These are phyloP conservation scores for Halophytophthora batemanensis DNA, from an alignment of 352 stramenopile genomes.

Conservation along the genomic window DNA sequence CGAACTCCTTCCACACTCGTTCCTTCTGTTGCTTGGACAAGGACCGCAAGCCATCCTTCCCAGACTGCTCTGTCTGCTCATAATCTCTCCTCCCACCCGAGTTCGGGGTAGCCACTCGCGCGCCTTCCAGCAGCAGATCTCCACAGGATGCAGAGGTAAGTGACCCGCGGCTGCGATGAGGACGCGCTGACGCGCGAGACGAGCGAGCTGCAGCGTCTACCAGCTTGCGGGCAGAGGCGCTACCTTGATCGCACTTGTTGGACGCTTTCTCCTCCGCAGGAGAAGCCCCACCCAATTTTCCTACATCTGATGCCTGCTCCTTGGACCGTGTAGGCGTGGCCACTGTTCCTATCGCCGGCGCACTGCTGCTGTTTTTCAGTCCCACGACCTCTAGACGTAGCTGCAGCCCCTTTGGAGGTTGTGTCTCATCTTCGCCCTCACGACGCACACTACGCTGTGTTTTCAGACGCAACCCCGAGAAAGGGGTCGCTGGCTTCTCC, in stretches of 20 bases:
- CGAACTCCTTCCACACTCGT: slow-evolving; percentile 46
- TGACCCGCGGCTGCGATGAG: background rate
- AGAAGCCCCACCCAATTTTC: too few relatives aligned
- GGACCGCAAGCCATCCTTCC: slow-evolving; percentile 10
- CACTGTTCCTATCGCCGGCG: background rate
- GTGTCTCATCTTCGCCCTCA: background rate
- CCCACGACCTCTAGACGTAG: slow-evolving; percentile 14
- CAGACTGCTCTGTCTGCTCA: background rate
- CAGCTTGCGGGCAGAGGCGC: background rate
- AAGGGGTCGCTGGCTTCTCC: background rate
- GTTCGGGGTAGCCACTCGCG: slow-evolving; percentile 4
- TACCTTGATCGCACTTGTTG: background rate
- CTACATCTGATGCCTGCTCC: too few relatives aligned
- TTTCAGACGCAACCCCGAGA: slow-evolving; percentile 17
- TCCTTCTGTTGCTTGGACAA: slow-evolving; percentile 38
- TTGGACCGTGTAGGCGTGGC: too few relatives aligned
- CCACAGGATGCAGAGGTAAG: background rate
- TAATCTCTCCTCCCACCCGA: background rate
- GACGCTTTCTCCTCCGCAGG: too few relatives aligned
- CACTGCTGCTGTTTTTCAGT: background rate
- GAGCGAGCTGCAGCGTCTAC: background rate
- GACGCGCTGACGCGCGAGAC: background rate
- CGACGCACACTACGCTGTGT: background rate
- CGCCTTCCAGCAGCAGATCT: slow-evolving; percentile 19
- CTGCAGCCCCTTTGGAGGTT: background rate